phyloP scores from a whole-genome alignment of 1,284 basidiomycete species.

The Apiotrichum montevideense region DNA sequence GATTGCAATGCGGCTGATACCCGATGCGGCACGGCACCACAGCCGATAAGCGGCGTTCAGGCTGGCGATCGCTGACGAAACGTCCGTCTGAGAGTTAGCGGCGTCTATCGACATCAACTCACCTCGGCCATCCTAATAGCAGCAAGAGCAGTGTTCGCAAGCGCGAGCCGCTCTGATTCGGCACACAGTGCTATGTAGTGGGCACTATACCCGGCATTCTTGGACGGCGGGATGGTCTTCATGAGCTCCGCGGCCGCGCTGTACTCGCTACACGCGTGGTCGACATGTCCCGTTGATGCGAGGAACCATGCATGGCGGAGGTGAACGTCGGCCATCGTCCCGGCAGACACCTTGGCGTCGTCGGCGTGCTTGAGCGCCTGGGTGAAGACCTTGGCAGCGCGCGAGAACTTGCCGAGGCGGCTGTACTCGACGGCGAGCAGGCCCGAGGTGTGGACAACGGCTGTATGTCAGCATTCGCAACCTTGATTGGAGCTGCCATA shows the following conservation, averaged over 20 bases:
- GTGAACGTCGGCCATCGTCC: conserved; percentile 53
- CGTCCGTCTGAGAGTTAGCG: conserved; percentile 56
- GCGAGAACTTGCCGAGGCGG: conserved; percentile 64
- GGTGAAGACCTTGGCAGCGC: conserved; percentile 60
- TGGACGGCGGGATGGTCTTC: conserved; percentile 35
- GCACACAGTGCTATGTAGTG: conserved; percentile 57
- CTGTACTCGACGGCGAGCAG: conserved; percentile 71
- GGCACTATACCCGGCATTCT: conserved; percentile 51
- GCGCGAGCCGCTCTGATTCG: conserved; percentile 61
- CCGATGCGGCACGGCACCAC: conserved; percentile 70
- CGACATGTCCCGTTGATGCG: conserved; percentile 57
- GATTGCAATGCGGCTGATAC: conserved; percentile 56
- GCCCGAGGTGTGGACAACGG: conserved; percentile 59
- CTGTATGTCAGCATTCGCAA: conserved; percentile 46
- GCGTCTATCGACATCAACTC: conserved; percentile 15
- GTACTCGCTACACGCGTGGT: conserved; percentile 49
- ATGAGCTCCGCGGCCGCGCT: conserved; percentile 45
- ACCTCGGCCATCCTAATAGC: conserved; percentile 64
- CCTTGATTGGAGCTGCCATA: neutral
- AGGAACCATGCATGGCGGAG: conserved; percentile 63
- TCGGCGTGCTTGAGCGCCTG: conserved; percentile 52
- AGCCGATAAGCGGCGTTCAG: conserved; percentile 68
- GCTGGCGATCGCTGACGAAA: conserved; percentile 56
- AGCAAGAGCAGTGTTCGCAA: conserved; percentile 63
- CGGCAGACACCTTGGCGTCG: conserved; percentile 22